These are phyloP conservation scores for Cryptococcus sp. DNA, from an alignment of 1,284 basidiomycete genomes.

Conservation along the genomic window DNA sequence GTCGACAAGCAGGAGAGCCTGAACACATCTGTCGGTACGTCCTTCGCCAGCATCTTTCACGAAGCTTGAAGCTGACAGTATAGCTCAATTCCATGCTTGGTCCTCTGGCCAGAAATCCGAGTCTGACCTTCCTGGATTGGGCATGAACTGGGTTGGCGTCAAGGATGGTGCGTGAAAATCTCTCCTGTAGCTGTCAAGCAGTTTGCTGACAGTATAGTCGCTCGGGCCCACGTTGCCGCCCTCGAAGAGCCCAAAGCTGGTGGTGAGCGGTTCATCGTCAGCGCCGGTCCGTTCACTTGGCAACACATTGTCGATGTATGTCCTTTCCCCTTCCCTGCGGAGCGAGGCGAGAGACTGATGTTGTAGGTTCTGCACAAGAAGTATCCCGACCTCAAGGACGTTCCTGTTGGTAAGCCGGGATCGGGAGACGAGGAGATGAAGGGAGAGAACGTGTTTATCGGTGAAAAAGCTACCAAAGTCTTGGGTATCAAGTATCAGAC, in stretches of 20 bases:
- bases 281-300: slow-evolving; percentile 39
- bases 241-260: slow-evolving; percentile 55
- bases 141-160: slow-evolving; percentile 56
- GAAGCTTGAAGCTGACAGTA: slow-evolving; percentile 6
- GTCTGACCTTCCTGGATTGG: slow-evolving; percentile 34
- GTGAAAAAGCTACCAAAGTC: slow-evolving; percentile 27
- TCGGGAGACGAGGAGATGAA: slow-evolving; percentile 14
- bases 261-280: slow-evolving; percentile 57
- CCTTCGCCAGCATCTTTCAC: background rate
- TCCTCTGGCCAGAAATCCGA: slow-evolving; percentile 45
- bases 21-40: slow-evolving; percentile 52
- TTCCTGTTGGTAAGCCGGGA: slow-evolving; percentile 26
- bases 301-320: slow-evolving; percentile 32
- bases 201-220: slow-evolving; percentile 47
- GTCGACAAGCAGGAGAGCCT: slow-evolving; percentile 50
- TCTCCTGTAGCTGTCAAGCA: background rate
- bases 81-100: slow-evolving; percentile 43
- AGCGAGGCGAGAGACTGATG: background rate
- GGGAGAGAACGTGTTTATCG: slow-evolving; percentile 15
- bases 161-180: slow-evolving; percentile 37
- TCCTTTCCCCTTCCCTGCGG: background rate
- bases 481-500: slow-evolving; percentile 29
- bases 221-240: slow-evolving; percentile 55
- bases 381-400: slow-evolving; percentile 22
- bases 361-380: slow-evolving; percentile 18